Percentiles rank a stretch among this genome's conserved stretches.
phyloP scores from a whole-genome alignment of 2,329 filamentous ascomycete species.

The Grosmannia clavigera region DNA sequence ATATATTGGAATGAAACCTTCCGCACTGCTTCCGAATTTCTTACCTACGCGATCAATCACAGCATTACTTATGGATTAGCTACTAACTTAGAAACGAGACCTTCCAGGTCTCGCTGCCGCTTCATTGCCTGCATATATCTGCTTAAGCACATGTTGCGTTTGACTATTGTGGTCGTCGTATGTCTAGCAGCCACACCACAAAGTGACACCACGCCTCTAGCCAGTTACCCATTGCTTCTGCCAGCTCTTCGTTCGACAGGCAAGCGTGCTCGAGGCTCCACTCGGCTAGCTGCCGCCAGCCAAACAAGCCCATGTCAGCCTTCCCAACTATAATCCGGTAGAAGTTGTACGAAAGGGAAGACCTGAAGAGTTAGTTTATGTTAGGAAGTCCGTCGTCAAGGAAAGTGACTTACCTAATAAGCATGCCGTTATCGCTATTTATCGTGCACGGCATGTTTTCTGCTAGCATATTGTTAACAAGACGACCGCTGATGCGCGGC shows the following conservation, averaged over 20 bases:
- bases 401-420: conserved; percentile 42
- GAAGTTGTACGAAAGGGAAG: conserved; percentile 62
- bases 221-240: conserved; percentile 36
- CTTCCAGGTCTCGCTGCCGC: too few species aligned
- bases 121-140: too few species aligned
- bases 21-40: too few species aligned
- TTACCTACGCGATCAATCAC: too few species aligned
- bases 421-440: conserved; percentile 62
- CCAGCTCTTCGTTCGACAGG: conserved; percentile 31
- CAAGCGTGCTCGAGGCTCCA: conserved; percentile 54
- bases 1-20: too few species aligned
- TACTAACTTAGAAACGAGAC: too few species aligned
- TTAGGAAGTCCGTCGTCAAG: not conserved
- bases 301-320: too few species aligned
- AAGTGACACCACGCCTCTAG: conserved; percentile 45
- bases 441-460: conserved; percentile 62
- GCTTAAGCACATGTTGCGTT: too few species aligned
- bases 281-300: conserved; percentile 54
- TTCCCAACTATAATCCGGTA: conserved; percentile 38
- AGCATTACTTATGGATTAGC: too few species aligned
- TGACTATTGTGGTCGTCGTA: conserved; percentile 16
- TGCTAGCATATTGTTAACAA: conserved; percentile 55
- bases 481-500: conserved; percentile 50
- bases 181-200: conserved; percentile 36
- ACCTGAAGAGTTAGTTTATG: conserved; percentile 28